Percentiles rank a stretch among this genome's conserved stretches.
Conservation (phyloP, 306 rosid species). For the Betula pendula region DNA sequence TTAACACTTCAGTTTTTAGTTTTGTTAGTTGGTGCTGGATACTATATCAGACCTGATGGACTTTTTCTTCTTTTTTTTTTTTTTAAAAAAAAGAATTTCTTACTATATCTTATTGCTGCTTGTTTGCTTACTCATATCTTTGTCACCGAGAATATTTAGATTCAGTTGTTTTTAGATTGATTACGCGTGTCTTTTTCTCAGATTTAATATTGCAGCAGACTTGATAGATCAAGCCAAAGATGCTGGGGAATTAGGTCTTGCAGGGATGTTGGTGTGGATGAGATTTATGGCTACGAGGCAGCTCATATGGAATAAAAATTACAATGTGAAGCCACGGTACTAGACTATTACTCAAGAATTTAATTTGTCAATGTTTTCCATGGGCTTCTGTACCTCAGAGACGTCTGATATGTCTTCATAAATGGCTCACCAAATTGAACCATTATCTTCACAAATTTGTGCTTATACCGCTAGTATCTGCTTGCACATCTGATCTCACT, state of each 20-base stretch:
- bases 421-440: slow-evolving; percentile 18
- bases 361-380: slow-evolving; percentile 3
- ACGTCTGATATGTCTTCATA: slow-evolving; percentile 5
- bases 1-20: neutral
- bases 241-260: slow-evolving; percentile 77
- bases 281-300: slow-evolving; percentile 99
- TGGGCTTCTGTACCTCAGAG: slow-evolving; percentile 21
- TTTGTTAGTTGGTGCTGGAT: neutral
- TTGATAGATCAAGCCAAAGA: slow-evolving; percentile 73
- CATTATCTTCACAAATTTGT: neutral
- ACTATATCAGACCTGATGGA: neutral
- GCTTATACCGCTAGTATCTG: slow-evolving; percentile 7
- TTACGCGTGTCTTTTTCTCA: slow-evolving; percentile 40
- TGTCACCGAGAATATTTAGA: slow-evolving; percentile 11
- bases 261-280: slow-evolving; percentile 95
- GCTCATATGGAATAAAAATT: slow-evolving; percentile 98
- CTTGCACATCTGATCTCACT: slow-evolving; percentile 15
- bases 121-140: slow-evolving; percentile 19
- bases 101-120: slow-evolving; percentile 8
- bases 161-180: slow-evolving; percentile 25
- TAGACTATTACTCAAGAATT: slow-evolving; percentile 17
- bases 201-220: slow-evolving; percentile 96
- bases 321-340: slow-evolving; percentile 99
- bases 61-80: too few species aligned
- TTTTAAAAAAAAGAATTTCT: neutral